Evolutionary conservation across 129 eudicot genomes (phyloP).

Genomic region (Heracleum sosnowskyi): DNA sequence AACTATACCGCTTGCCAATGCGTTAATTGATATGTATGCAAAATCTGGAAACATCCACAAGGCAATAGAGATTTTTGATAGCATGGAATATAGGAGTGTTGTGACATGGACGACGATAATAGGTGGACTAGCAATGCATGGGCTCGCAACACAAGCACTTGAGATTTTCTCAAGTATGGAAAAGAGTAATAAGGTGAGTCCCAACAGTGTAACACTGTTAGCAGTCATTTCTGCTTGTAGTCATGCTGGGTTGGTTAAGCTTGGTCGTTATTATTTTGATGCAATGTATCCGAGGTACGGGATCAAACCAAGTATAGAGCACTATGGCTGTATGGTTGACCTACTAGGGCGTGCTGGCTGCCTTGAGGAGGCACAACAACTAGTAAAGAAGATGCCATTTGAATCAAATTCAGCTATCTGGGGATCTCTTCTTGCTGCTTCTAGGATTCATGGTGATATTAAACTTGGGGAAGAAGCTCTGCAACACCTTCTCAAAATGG

Average conservation of each 20-base stretch:
- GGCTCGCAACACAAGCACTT: conserved; percentile 39
- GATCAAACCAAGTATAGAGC: conserved; percentile 35
- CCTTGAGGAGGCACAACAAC: conserved; percentile 33
- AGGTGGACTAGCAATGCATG: conserved; percentile 37
- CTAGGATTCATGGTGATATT: conserved; percentile 30
- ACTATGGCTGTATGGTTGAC: conserved; percentile 48
- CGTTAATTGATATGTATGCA: conserved; percentile 52
- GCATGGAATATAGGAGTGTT: conserved; percentile 31
- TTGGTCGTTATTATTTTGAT: conserved; percentile 35
- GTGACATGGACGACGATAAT: conserved; percentile 43
- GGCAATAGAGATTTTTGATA: conserved; percentile 29
- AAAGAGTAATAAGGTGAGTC: conserved; percentile 16
- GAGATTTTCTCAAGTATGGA: conserved; percentile 40
- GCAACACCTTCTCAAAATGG: conserved; percentile 27
- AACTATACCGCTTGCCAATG: conserved; percentile 27
- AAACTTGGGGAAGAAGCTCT: conserved; percentile 35
- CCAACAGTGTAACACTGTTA: conserved; percentile 39
- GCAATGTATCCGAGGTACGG: conserved; percentile 28
- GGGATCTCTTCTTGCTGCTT: conserved; percentile 54
- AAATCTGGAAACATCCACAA: conserved; percentile 37
- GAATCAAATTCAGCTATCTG: conserved; percentile 44
- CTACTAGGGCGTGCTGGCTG: conserved; percentile 37
- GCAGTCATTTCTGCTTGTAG: conserved; percentile 48
- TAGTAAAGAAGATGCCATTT: conserved; percentile 35
- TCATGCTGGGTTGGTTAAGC: conserved; percentile 37